These are phyloP conservation scores for Tanozyma kutaoensis DNA, from an alignment of 805 yeast genomes.

Conservation along the genomic window DNA sequence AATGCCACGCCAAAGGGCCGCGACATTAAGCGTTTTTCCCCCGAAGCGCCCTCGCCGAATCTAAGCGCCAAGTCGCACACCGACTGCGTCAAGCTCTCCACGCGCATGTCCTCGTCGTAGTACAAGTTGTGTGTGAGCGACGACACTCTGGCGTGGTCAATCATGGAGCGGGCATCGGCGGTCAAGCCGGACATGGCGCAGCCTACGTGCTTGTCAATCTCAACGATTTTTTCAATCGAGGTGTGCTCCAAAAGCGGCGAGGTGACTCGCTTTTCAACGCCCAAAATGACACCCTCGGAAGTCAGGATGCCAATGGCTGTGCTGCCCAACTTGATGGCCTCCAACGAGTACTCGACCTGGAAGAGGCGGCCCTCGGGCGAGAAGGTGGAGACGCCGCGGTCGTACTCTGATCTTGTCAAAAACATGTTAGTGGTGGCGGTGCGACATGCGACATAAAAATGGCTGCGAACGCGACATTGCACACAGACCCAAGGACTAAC, in stretches of 20 bases:
- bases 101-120: constrained; percentile 85
- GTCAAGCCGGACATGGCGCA: constrained; percentile 99
- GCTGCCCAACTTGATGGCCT: constrained; percentile 94
- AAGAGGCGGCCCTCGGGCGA: constrained; percentile 98
- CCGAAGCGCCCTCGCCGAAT: constrained; percentile 95
- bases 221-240: constrained; percentile 92
- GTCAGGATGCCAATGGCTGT: constrained; percentile 97
- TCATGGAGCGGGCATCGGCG: constrained; percentile 97
- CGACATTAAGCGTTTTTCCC: constrained; percentile 91
- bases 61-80: constrained; percentile 95
- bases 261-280: constrained; percentile 95
- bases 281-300: constrained; percentile 88
- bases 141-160: constrained; percentile 92
- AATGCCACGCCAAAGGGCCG: constrained; percentile 98
- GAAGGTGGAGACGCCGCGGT: constrained; percentile 96
- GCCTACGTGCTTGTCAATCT: constrained; percentile 87
- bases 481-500: no score
- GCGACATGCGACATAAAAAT: no score
- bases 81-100: constrained; percentile 88
- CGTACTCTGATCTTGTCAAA: constrained; percentile 98
- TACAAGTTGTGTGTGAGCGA: constrained; percentile 79
- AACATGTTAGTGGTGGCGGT: constrained; percentile 48
- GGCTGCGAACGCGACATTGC: no score
- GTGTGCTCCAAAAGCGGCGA: constrained; percentile 83
- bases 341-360: constrained; percentile 95